Conservation (phyloP, 306 rosid species). For the Arachis hypogaea region DNA sequence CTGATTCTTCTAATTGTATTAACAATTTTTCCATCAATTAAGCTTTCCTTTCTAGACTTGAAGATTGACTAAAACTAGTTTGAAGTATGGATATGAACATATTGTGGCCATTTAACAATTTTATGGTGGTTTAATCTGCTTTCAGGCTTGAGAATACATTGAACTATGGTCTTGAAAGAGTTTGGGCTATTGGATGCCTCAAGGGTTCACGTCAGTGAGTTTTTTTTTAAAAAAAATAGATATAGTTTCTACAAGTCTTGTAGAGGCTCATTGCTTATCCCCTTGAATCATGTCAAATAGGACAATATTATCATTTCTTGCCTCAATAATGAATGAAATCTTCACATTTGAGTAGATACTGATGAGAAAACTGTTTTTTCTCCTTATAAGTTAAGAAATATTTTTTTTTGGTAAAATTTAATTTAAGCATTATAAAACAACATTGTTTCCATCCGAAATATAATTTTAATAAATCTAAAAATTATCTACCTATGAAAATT, state of each 20-base stretch:
- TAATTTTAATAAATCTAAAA: neutral
- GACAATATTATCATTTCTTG: constrained; percentile 6
- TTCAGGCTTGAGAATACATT: too few species aligned
- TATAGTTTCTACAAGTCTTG: constrained; percentile 20
- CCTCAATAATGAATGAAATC: constrained; percentile 14
- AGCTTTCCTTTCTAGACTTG: constrained; percentile 1
- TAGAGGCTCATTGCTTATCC: constrained; percentile 3
- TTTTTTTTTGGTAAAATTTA: too few species aligned
- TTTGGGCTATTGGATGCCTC: too few species aligned
- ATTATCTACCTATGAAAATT: constrained; percentile 21
- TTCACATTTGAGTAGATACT: constrained; percentile 17
- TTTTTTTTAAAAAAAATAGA: neutral
- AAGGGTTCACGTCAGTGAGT: too few species aligned
- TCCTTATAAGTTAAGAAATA: neutral
- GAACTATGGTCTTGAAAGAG: too few species aligned
- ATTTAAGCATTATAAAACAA: too few species aligned
- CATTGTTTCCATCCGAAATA: too few species aligned
- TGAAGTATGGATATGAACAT: constrained; percentile 19
- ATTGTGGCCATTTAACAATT: neutral
- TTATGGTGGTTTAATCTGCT: constrained; percentile 7
- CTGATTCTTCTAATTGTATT: constrained; percentile 10
- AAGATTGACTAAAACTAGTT: constrained; percentile 4
- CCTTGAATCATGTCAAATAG: constrained; percentile 23
- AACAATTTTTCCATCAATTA: neutral
- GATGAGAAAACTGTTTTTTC: constrained; percentile 5